A percentile compares a stretch with the other conserved stretches of the same genome.
These are phyloP conservation scores for Lachancea mirantina DNA, from an alignment of 805 yeast species.

Conservation along the genomic window DNA sequence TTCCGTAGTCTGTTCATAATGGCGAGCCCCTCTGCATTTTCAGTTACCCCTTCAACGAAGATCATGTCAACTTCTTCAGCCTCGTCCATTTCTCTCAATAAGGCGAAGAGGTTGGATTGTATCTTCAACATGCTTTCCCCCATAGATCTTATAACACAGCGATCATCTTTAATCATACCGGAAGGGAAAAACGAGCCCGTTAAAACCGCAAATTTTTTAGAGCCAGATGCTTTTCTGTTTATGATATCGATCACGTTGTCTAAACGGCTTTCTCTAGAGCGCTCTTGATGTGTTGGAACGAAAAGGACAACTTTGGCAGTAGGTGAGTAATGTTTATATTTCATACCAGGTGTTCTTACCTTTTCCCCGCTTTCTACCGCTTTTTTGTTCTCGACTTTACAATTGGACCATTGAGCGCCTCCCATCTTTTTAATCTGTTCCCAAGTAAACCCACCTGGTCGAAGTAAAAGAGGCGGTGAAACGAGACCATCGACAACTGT, in stretches of 20 bases:
- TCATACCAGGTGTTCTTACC: constrained; percentile 96
- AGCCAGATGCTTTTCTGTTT: constrained; percentile 9
- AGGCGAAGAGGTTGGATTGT: constrained; percentile 66
- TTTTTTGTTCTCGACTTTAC: constrained; percentile 56
- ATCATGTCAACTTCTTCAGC: constrained; percentile 54
- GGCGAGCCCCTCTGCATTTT: constrained; percentile 78
- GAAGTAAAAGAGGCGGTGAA: constrained; percentile 73
- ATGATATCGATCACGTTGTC: constrained; percentile 14
- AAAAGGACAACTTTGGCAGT: constrained; percentile 72
- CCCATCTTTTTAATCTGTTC: constrained; percentile 66
- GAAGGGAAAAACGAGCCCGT: constrained; percentile 30
- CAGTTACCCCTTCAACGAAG: constrained; percentile 76
- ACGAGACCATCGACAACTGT: constrained; percentile 90
- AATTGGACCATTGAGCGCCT: constrained; percentile 59
- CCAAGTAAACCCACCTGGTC: constrained; percentile 90
- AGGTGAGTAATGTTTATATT: constrained; percentile 92
- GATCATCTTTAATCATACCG: constrained; percentile 14
- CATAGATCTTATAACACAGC: constrained; percentile 28
- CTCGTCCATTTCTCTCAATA: constrained; percentile 71
- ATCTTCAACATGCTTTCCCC: constrained; percentile 49
- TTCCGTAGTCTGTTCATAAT: constrained; percentile 86
- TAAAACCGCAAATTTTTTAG: constrained; percentile 45
- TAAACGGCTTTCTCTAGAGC: constrained; percentile 23
- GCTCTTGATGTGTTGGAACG: constrained; percentile 42
- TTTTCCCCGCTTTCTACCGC: constrained; percentile 56